Base-by-base conservation (phyloP, 139 green algal species). In the Ettlia oleoabundans region DNA sequence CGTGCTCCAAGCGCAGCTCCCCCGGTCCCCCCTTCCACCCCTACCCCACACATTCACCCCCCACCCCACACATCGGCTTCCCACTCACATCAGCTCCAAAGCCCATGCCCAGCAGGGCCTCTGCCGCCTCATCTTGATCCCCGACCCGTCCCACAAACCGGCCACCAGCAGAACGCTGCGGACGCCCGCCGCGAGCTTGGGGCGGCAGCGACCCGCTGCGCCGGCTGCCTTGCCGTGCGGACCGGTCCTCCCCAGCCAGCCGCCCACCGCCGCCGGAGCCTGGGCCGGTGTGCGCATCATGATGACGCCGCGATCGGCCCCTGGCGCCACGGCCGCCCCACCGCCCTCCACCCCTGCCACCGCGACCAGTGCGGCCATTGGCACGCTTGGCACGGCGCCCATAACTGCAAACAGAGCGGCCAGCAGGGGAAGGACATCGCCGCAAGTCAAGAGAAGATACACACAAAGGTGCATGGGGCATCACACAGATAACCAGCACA, bases 101-200 rank as follows among this genome's bases (percentile, higher is more conserved):
- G 6, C 85, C 88, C 88, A 96, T 93, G 42, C 89, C 92, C 43
- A 96, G 84, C 68, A 96, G 83, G 26, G 93, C 92, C 78, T 94
- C 92, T 18, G 93, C 93, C 13, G 93, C 93, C 77, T 96, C 92
- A 77, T 88, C 91, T 72, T 95, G 75, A 43, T 84, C 84, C 26
- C 52, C 52, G 52, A 82, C 51, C 53, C 35, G 71, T 38, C 52
- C 30, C 41, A 71, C 66, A 71, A 55, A 38, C 37, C 63, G 51
- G 15, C 80, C 40, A 63, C 68, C 63, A 21, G 32, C 55, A 30
- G 65, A 24, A 33, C 64, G 78, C 78, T 83, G 78, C 33, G 65
- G 78, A 2, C 78, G 64, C 19, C 81, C 70, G 37, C 76, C 73
- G 2, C 83, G 81, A 22, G 47, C 73, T 24, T 32, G 52, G 30